A percentile compares a stretch with the other conserved stretches of the same genome.
Evolutionary conservation across 352 stramenopile genomes (phyloP).

Genomic region (Phytophthora pisi): DNA sequence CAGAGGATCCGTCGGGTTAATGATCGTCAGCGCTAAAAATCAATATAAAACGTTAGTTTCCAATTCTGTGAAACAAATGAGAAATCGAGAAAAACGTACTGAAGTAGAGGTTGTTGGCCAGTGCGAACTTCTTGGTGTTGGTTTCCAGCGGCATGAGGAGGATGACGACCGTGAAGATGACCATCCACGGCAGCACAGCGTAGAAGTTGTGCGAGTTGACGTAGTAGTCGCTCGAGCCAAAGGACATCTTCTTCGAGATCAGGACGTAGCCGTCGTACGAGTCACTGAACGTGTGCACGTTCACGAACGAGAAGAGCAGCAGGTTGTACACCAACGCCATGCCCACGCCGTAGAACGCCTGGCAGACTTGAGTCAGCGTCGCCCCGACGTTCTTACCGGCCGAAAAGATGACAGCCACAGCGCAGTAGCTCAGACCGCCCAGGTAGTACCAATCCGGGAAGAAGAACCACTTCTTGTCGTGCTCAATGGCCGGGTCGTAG

Average conservation of each 20-base stretch:
- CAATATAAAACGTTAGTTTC: background rate
- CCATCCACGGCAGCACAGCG: constrained; percentile 71
- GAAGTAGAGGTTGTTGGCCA: constrained; percentile 88
- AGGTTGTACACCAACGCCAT: constrained; percentile 85
- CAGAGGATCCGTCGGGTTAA: constrained; percentile 67
- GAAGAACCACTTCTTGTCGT: constrained; percentile 75
- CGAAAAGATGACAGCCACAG: constrained; percentile 80
- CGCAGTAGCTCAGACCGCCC: constrained; percentile 68
- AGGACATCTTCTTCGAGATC: constrained; percentile 60
- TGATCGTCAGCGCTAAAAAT: constrained; percentile 66
- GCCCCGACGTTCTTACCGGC: constrained; percentile 72
- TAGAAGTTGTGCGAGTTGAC: constrained; percentile 83
- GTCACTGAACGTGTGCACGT: constrained; percentile 50
- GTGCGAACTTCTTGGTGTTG: constrained; percentile 88
- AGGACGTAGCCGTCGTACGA: constrained; percentile 57
- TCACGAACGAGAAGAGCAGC: constrained; percentile 57
- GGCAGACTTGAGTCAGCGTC: constrained; percentile 70
- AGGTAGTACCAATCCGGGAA: constrained; percentile 74
- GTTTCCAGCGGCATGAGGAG: constrained; percentile 71
- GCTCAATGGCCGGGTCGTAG: constrained; percentile 45
- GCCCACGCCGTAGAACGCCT: constrained; percentile 79
- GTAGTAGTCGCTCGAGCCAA: constrained; percentile 65
- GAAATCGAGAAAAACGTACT: constrained; percentile 38
- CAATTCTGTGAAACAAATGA: background rate
- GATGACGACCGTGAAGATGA: constrained; percentile 71